These are phyloP conservation scores for Polyporus arcularius DNA, from an alignment of 768 basidiomycete species.

Conservation along the genomic window DNA sequence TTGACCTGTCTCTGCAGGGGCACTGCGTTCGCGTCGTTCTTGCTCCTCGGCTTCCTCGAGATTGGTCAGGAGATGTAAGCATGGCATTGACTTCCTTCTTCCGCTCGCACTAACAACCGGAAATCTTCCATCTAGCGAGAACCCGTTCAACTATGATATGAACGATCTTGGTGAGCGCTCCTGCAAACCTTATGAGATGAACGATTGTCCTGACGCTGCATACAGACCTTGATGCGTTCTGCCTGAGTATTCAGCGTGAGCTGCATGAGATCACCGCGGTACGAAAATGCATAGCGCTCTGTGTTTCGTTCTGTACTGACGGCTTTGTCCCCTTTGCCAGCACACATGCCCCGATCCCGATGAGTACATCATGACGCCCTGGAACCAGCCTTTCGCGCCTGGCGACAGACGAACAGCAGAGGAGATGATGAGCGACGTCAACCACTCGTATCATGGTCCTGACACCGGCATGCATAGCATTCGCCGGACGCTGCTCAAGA, in stretches of 20 bases:
- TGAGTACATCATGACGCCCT: conserved; percentile 52
- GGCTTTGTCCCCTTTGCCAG: conserved; percentile 19
- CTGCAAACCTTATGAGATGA: background rate
- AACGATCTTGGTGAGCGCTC: conserved; percentile 58
- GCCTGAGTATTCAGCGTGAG: conserved; percentile 64
- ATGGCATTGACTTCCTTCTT: background rate
- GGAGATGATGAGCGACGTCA: conserved; percentile 45
- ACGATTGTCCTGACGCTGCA: conserved; percentile 6
- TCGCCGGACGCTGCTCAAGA: conserved; percentile 33
- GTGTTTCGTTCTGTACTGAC: background rate
- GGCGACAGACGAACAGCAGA: conserved; percentile 57
- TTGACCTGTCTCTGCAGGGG: conserved; percentile 31
- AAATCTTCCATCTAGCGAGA: conserved; percentile 43
- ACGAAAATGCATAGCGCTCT: conserved; percentile 26
- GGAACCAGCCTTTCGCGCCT: conserved; percentile 75
- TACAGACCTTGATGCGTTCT: conserved; percentile 67
- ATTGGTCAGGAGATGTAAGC: conserved; percentile 64
- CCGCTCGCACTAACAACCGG: background rate
- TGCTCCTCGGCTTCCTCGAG: conserved; percentile 67
- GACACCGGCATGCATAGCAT: conserved; percentile 32
- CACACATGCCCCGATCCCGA: conserved; percentile 57
- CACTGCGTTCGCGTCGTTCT: conserved; percentile 63
- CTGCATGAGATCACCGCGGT: conserved; percentile 74
- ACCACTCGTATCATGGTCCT: conserved; percentile 38
- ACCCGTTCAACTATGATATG: conserved; percentile 67